Evolutionary conservation across 192 early-diverging fungal genomes (phyloP), one percentile per base, ranked within the genome.

Genomic region (Oehlia diaphana): DNA sequence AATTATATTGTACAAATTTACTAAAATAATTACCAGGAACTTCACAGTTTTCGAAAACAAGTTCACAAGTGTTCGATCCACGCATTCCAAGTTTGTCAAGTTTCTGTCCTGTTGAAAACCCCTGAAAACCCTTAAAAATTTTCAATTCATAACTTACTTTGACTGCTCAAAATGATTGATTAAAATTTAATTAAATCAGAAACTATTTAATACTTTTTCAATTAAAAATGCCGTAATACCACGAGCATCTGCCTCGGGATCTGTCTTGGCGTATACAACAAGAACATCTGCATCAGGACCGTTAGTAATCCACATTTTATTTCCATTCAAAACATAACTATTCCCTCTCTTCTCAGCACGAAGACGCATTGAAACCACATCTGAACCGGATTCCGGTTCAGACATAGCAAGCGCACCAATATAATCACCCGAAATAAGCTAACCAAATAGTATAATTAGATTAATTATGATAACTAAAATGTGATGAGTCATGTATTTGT

Each of bases 291-390:
- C 94, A 84, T 96, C 96, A 14, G 94, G 95, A 9, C 93, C 95
- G 86, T 98, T 98, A 50, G 97, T 98, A 85, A 98, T 98, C 97
- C 97, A 98, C 87, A 96, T 91, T 87, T 97, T 97, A 80, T 91
- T 95, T 0, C 95, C 95, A 83, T 96, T 96, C 63, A 96, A 80
- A 14, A 96, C 83, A 82, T 96, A 98, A 16, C 79, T 79, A 82
- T 96, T 93, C 16, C 95, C 95, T 78, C 93, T 92, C 84, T 91
- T 91, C 9, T 95, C 93, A 0, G 97, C 97, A 8, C 84, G 82
- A 33, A 96, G 76, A 79, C 89, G 90, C 97, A 98, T 98, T 19
- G 92, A 94, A 7, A 96, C 95, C 16, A 98, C 97, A 83, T 98
- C 97, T 19, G 94, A 95, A 7, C 97, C 97, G 16, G 93, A 89